phyloP scores from a whole-genome alignment of 2,329 filamentous ascomycete species.

The Diplodia sapinea region DNA sequence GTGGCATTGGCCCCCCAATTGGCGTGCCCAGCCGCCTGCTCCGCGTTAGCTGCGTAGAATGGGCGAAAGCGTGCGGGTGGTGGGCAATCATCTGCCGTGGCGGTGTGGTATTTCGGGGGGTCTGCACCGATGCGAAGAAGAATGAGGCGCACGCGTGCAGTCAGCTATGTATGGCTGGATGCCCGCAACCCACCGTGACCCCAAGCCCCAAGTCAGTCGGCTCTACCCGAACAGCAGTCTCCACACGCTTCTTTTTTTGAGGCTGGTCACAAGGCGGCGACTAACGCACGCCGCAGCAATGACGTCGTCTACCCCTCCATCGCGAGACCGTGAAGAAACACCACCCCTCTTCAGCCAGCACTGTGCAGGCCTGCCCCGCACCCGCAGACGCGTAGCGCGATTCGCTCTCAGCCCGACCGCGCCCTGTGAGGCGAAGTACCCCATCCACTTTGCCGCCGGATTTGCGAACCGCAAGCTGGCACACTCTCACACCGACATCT shows the following conservation, averaged over 20 bases:
- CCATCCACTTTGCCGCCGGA: constrained; percentile 25
- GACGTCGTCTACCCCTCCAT: constrained; percentile 27
- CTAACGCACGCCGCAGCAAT: constrained; percentile 12
- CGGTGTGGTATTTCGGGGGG: constrained; percentile 18
- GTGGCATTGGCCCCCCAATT: constrained; percentile 13
- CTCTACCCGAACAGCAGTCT: constrained; percentile 30
- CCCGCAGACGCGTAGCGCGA: constrained; percentile 16
- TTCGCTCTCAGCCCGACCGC: constrained; percentile 17
- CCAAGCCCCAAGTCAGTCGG: constrained; percentile 27
- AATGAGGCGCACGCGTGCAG: constrained; percentile 25
- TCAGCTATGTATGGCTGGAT: not conserved
- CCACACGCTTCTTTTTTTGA: constrained; percentile 23
- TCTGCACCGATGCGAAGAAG: constrained; percentile 22
- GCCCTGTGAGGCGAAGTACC: constrained; percentile 21
- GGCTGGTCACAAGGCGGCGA: constrained; percentile 28
- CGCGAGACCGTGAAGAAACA: constrained; percentile 25
- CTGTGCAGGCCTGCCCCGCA: constrained; percentile 28
- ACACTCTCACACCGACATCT: constrained; percentile 26
- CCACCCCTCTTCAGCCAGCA: constrained; percentile 15
- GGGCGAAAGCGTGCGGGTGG: constrained; percentile 14
- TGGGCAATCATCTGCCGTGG: constrained; percentile 19
- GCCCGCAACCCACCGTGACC: not conserved
- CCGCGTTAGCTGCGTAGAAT: constrained; percentile 22
- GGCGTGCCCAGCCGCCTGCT: constrained; percentile 4
- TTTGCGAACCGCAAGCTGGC: constrained; percentile 23